phyloP scores from a whole-genome alignment of 2,329 filamentous ascomycete genomes.

The Atkinsonella hypoxylon region DNA sequence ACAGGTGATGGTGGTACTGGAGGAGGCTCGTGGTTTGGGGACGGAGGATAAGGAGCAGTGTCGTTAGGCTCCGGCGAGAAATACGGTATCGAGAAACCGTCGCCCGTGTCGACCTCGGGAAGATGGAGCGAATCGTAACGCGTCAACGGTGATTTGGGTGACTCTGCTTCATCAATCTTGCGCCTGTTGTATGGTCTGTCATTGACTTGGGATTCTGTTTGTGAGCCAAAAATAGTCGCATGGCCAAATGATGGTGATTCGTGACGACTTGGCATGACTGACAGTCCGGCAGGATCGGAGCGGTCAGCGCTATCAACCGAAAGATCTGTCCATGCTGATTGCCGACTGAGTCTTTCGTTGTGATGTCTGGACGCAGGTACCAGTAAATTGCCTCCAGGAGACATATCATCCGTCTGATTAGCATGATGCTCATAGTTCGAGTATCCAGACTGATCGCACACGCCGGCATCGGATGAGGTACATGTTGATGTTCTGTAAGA shows the following conservation, averaged over 20 bases:
- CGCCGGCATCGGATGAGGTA: slow-evolving; percentile 25
- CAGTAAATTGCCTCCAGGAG: slow-evolving; percentile 32
- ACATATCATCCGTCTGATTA: slow-evolving; percentile 14
- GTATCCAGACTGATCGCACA: slow-evolving; percentile 17
- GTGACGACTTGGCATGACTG: slow-evolving; percentile 16
- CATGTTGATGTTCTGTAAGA: slow-evolving; percentile 28
- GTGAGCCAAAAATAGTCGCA: slow-evolving; percentile 20
- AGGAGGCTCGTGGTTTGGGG: slow-evolving; percentile 39
- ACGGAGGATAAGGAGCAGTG: slow-evolving; percentile 20
- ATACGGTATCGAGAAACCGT: slow-evolving; percentile 38
- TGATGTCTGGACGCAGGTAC: slow-evolving; percentile 32
- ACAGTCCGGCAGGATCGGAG: slow-evolving; percentile 19
- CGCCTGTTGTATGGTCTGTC: neutral
- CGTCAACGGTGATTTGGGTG: slow-evolving; percentile 15
- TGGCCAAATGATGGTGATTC: slow-evolving; percentile 19
- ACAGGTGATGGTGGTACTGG: slow-evolving; percentile 29
- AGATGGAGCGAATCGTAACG: slow-evolving; percentile 27
- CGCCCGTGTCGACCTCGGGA: slow-evolving; percentile 38
- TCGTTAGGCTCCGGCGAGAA: slow-evolving; percentile 22
- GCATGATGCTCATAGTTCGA: slow-evolving; percentile 14
- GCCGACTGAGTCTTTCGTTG: slow-evolving; percentile 38
- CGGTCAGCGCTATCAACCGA: slow-evolving; percentile 40
- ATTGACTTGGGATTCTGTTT: slow-evolving; percentile 5
- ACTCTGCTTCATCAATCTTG: slow-evolving; percentile 13
- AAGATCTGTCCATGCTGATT: slow-evolving; percentile 49